phyloP scores from a whole-genome alignment of 208 protist genomes.

The Trypanosoma scelopori region DNA sequence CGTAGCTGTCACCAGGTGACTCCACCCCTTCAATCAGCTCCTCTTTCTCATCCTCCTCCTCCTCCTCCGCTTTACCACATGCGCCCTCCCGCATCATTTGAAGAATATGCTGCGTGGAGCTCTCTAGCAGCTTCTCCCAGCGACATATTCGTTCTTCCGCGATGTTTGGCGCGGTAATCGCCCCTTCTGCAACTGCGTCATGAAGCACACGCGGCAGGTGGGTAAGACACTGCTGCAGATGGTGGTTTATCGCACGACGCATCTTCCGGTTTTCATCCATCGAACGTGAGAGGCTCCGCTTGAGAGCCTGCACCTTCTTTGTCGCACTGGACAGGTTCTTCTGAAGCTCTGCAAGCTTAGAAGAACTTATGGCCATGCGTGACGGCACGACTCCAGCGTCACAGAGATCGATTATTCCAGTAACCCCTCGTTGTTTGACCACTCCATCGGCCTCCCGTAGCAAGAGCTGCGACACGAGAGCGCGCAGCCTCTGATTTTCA shows the following conservation, averaged over 20 bases:
- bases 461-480: constrained; percentile 1
- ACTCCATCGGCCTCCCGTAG: constrained; percentile 11
- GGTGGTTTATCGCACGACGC: constrained; percentile 2
- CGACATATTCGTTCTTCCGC: constrained; percentile 10
- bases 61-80: not conserved
- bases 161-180: not conserved
- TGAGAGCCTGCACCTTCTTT: constrained; percentile 6
- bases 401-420: constrained; percentile 5
- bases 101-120: not conserved
- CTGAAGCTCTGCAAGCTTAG: constrained; percentile 1
- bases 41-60: not conserved
- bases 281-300: constrained; percentile 17
- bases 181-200: not conserved
- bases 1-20: not conserved
- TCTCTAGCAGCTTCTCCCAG: constrained; percentile 15
- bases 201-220: constrained; percentile 7
- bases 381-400: constrained; percentile 2
- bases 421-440: not conserved
- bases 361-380: not conserved
- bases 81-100: not conserved
- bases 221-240: constrained; percentile 14
- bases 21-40: not conserved
- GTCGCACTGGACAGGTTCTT: not conserved
- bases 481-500: constrained; percentile 20
- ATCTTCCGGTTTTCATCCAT: constrained; percentile 20